Base-by-base conservation (phyloP, 2,329 filamentous ascomycete species). In the Aspergillus japonicus region DNA sequence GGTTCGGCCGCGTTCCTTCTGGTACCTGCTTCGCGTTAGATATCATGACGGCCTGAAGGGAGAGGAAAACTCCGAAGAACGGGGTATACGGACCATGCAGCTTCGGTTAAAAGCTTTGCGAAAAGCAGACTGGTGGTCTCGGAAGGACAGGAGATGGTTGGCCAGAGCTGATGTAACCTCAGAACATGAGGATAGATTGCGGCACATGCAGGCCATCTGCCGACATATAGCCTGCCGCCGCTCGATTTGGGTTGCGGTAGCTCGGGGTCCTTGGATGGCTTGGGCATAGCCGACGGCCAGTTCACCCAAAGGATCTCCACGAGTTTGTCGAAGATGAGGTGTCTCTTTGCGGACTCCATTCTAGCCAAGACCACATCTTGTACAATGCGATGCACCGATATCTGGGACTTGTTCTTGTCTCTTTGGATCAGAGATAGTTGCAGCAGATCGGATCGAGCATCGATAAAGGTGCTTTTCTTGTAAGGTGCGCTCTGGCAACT, bases 311-410 rank as follows among this genome's bases (percentile, higher is more conserved):
- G 58, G 48, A 62, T 42, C 23, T 50, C n/a, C 50, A 61, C 54
- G 48, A 63, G 31, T 23, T 58, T 24, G 60, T 62, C 24, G 54
- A 65, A 63, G 26, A 56, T 56, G 5, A 42, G 54, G 14, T 42
- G 59, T 61, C 60, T 66, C 39, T 23, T 62, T n/a, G 47, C 54
- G 57, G 5, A 58, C 59, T 65, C 52, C 62, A 71, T 67, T 54
- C 50, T 58, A 16, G 64, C 65, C 49, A 63, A 57, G n/a, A 67
- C 47, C 3, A 62, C 64, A 58, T 71, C 69, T 64, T 72, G 69
- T 5, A 72, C 57, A 11, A 72, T 63, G 29, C 65, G 61, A 57
- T 72, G 67, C 4, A 72, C 63, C 2, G 59, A 64, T 33, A 71
- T 24, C 23, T 67, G 58, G 10, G 62, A 59, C 50, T 66, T 62